phyloP scores from a whole-genome alignment of 345 rosid genomes.

The Durio zibethinus region DNA sequence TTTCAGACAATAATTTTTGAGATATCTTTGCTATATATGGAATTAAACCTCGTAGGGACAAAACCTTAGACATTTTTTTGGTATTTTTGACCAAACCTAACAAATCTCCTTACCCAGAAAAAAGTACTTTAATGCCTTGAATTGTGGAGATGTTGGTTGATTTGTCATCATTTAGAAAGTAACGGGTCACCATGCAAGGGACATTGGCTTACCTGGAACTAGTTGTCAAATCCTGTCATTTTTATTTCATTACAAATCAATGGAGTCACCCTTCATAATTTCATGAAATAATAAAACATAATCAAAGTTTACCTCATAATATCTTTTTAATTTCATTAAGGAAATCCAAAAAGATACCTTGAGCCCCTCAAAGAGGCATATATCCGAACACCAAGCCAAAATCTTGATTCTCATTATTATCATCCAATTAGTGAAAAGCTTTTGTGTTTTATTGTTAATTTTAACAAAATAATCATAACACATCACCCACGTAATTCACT shows the following conservation, averaged over 20 bases:
- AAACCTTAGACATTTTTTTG: neutral
- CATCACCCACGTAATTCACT: neutral
- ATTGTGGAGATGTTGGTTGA: constrained; percentile 13
- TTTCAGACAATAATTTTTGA: neutral
- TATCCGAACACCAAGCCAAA: no score
- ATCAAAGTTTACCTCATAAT: neutral
- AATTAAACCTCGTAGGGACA: neutral
- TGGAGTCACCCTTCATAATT: neutral
- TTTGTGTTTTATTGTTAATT: neutral
- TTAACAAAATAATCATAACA: neutral
- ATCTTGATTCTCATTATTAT: no score
- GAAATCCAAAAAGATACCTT: neutral
- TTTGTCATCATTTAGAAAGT: constrained; percentile 1
- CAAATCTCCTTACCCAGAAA: neutral
- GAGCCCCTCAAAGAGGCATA: neutral
- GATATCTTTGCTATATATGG: neutral
- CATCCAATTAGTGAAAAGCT: no score
- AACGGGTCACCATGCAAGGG: neutral
- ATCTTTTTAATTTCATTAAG: neutral
- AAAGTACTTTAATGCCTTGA: neutral
- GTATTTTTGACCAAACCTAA: neutral
- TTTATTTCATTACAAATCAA: neutral
- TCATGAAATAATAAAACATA: neutral
- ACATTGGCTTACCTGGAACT: neutral
- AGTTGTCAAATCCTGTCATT: neutral